Evolutionary conservation across 2,329 filamentous ascomycete species (phyloP).

Genomic region (Penicillium sp.): DNA sequence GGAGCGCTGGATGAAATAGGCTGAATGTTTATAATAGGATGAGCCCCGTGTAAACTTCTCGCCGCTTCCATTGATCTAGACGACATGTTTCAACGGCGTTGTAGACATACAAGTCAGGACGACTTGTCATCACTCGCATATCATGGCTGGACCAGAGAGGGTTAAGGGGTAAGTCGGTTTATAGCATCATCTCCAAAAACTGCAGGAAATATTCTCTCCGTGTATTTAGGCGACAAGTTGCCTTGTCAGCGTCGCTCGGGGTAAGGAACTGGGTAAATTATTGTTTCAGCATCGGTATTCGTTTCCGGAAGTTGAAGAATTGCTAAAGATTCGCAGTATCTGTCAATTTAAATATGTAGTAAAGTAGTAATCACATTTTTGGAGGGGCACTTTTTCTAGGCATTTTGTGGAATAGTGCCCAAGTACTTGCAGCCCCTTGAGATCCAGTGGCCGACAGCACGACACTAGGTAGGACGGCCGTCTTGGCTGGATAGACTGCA

Average conservation of each 20-base stretch:
- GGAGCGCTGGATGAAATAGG: constrained; percentile 10
- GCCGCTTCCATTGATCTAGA: constrained; percentile 3
- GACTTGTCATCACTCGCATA: constrained; percentile 15
- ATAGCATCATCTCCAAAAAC: not conserved
- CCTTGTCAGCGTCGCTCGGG: not conserved
- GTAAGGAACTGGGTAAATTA: not conserved
- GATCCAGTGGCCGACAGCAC: too few relatives aligned
- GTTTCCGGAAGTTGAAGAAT: not conserved
- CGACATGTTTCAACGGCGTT: constrained; percentile 8
- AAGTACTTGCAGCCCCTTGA: too few relatives aligned
- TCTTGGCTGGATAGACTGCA: too few relatives aligned
- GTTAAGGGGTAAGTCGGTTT: not conserved
- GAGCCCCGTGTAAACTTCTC: constrained; percentile 2
- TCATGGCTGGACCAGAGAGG: constrained; percentile 11
- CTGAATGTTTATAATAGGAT: constrained; percentile 11
- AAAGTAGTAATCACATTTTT: too few relatives aligned
- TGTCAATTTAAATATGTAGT: not conserved
- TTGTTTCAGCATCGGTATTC: not conserved
- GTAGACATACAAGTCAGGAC: constrained; percentile 8
- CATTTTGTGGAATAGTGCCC: too few relatives aligned
- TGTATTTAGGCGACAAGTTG: not conserved
- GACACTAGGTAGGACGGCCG: too few relatives aligned
- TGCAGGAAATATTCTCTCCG: not conserved
- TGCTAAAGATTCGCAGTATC: not conserved
- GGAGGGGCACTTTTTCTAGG: too few relatives aligned